These are phyloP conservation scores for Claviceps purpurea DNA, from an alignment of 2,329 filamentous ascomycete genomes.

Conservation along the genomic window DNA sequence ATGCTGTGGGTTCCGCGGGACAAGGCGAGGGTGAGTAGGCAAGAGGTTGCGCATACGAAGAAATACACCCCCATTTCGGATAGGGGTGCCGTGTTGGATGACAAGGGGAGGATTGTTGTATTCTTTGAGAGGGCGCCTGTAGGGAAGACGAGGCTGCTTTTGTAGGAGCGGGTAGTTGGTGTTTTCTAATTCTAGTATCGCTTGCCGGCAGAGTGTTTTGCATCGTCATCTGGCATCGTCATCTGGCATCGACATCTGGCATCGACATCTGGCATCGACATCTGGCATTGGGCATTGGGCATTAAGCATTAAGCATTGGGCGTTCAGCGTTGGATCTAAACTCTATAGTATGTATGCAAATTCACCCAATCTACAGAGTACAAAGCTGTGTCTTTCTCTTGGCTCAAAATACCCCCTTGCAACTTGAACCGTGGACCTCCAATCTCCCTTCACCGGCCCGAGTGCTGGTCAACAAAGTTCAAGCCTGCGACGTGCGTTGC, in stretches of 20 bases:
- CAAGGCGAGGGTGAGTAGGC: conserved; percentile 55
- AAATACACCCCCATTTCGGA: conserved; percentile 69
- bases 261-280: too few relatives aligned
- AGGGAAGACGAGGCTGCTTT: conserved; percentile 18
- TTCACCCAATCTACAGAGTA: conserved; percentile 41
- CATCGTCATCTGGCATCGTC: neutral
- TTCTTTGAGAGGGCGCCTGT: conserved; percentile 26
- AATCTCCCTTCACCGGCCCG: conserved; percentile 41
- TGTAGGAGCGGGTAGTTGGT: conserved; percentile 18
- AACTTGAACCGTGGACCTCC: conserved; percentile 45
- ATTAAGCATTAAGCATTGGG: neutral
- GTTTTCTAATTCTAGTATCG: neutral
- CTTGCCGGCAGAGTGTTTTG: neutral
- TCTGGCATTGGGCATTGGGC: neutral
- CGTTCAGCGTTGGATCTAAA: too few relatives aligned
- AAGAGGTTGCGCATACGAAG: conserved; percentile 62
- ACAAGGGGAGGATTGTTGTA: conserved; percentile 21
- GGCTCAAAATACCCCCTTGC: conserved; percentile 34
- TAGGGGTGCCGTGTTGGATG: conserved; percentile 19
- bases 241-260: too few relatives aligned
- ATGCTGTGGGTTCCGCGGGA: conserved; percentile 81
- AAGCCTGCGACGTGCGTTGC: conserved; percentile 61
- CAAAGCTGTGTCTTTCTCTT: conserved; percentile 49
- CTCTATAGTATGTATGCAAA: too few relatives aligned
- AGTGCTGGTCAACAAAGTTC: conserved; percentile 59